Base-by-base conservation (phyloP, 129 eudicot genomes). In the Escallonia herrerae region DNA sequence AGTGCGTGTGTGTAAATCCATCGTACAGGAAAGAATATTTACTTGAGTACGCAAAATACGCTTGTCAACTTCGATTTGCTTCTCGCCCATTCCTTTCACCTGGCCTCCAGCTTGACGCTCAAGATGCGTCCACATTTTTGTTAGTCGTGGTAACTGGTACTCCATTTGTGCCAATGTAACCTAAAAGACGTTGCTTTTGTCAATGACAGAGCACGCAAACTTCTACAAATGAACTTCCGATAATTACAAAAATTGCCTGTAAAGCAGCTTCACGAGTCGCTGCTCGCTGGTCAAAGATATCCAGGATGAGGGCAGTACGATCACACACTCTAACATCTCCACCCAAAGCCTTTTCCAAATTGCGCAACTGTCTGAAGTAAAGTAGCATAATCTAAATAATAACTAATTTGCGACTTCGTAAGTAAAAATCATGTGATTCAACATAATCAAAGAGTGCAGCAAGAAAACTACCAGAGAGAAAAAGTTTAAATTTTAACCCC, bases 31-130 rank as follows among this genome's bases (percentile, higher is more conserved):
- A 68, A 71, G 40, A 51, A 65, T 64, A 53, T 86, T 84, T 79
- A 91, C 98, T 76, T 93, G 95, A 68, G 84, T 82, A 52, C 96
- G 95, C 54, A 93, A 70, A 63, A 93, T 93, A 83, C 98, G 95
- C 63, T 93, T 93, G 85, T 93, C 98, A 62, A 93, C 98, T 78
- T 93, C 98, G 77, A 93, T 93, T 72, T 93, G 98, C 75, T 93
- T 93, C 90, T 93, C 98, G 64, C 98, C 98, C 96, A 93, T 93
- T 79, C 98, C 98, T 83, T 93, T 93, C 81, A 93, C 98, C 69
- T 88, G 80, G 40, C 98, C 98, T 76, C 98, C 98, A 62, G 98
- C 70, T 81, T 93, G 98, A 56, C 98, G 96, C 81, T 93, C 96
- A 80, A 93, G 96, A 74, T 93, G 98, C 6, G 82, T 83, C 98